Evolutionary conservation across 306 rosid species (phyloP), one percentile per base, ranked within the genome.

Genomic region (Notholithocarpus densiflorus): DNA sequence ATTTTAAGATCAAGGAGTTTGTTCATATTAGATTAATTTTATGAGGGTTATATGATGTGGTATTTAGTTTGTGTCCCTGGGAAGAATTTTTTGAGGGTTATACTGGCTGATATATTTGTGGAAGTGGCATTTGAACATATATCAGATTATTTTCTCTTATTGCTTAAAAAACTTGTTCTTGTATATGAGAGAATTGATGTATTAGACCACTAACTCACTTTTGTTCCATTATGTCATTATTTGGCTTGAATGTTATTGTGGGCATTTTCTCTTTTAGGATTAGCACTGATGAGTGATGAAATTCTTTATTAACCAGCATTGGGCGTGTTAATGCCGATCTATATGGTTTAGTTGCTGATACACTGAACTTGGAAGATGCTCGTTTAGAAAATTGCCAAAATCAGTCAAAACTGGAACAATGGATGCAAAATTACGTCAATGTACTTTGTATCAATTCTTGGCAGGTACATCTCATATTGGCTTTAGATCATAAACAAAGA

Each of bases 401-500:
- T 79, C 87, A 65, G 72, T 81, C 89, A 60, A 82, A 87, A 75
- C 80, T 85, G 73, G 89, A 88, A 73, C 75, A 80, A 75, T 91
- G 92, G 97, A 88, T 92, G 93, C 84, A 82, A 75, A 88, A 89
- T 90, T 92, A 94, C 81, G 97, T 82, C 72, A 91, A 91, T 68
- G 85, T 81, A 21, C 89, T 94, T 26, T 94, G 98, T 82, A 88
- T 89, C 73, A 94, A 94, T 89, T 84, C 97, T 78, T 94, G 98
- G 98, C 97, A 94, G 98, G 98, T 94, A 80, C 73, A 24, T 21
- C 5, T 8, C 76, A 55, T 65, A 69, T 64, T 29, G 79, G 73
- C 70, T 71, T 61, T 74, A 1, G 54, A 68, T 71, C 17, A 48
- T 48, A 10, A 12, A 12, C 17, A 12, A 48, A 48, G 17, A 48